phyloP scores from a whole-genome alignment of 148 eudicot genomes.

The Silene latifolia region DNA sequence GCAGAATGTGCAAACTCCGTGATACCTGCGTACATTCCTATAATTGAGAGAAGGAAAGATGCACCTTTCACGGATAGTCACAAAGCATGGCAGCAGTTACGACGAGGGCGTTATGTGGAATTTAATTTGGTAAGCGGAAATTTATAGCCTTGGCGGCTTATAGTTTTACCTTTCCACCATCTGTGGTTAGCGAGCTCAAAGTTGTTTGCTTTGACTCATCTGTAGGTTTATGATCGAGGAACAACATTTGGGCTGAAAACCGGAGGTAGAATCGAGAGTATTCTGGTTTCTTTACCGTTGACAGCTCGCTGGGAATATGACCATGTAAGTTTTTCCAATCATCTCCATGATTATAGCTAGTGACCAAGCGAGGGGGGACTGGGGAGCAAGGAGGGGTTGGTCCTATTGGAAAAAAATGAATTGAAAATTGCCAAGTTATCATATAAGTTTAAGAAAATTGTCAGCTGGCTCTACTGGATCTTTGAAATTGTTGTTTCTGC shows the following conservation, averaged over 20 bases:
- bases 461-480: not conserved
- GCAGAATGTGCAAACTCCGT: slow-evolving; percentile 97
- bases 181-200: slow-evolving; percentile 8
- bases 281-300: slow-evolving; percentile 89
- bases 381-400: not conserved
- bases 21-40: slow-evolving; percentile 85
- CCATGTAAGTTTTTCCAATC: slow-evolving; percentile 56
- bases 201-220: not conserved
- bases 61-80: slow-evolving; percentile 76
- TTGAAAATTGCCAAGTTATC: not conserved
- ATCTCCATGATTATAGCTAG: not conserved
- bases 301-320: slow-evolving; percentile 95
- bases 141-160: not conserved
- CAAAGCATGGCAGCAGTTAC: slow-evolving; percentile 95
- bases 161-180: not conserved
- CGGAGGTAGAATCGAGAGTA: slow-evolving; percentile 95
- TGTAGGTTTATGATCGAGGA: slow-evolving; percentile 87
- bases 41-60: slow-evolving; percentile 85
- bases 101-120: slow-evolving; percentile 94
- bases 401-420: not conserved
- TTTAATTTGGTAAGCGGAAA: slow-evolving; percentile 67
- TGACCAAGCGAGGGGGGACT: not conserved
- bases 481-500: not conserved
- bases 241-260: slow-evolving; percentile 98
- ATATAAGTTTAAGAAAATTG: no score